These are phyloP conservation scores for Populus nigra DNA, from an alignment of 345 rosid species.

Conservation along the genomic window DNA sequence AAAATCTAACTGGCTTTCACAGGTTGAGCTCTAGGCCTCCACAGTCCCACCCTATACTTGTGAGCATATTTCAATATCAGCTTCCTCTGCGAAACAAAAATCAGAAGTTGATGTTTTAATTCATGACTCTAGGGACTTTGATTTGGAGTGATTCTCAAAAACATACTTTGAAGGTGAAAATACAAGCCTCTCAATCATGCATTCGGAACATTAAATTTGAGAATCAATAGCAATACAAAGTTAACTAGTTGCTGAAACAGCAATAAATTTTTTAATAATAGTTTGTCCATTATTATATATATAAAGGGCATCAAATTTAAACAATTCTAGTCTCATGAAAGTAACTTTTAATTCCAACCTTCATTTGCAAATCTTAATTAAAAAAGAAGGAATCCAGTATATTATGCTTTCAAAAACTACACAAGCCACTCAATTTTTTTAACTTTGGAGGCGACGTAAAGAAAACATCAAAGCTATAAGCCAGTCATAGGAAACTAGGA, in stretches of 20 bases:
- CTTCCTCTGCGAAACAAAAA: conserved; percentile 68
- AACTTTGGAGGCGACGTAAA: background rate
- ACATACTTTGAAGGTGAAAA: no score
- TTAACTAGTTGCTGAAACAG: no score
- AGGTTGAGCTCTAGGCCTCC: conserved; percentile 68
- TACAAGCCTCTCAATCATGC: no score
- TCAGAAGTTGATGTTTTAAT: background rate
- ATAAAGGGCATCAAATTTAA: background rate
- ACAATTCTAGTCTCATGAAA: background rate
- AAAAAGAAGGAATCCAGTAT: background rate
- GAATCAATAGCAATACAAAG: no score
- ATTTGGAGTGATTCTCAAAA: background rate
- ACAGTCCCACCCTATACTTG: conserved; percentile 71
- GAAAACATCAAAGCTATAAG: background rate
- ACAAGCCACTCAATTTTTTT: background rate
- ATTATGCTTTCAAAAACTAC: background rate
- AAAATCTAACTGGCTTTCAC: conserved; percentile 32
- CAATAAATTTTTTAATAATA: no score
- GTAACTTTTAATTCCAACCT: background rate
- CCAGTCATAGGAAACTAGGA: background rate
- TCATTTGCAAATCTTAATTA: background rate
- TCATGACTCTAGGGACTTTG: no score
- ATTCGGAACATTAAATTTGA: no score
- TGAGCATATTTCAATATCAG: conserved; percentile 64
- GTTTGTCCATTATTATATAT: background rate